These are phyloP conservation scores for Crassisporium funariophilum DNA, from an alignment of 768 basidiomycete species.

Conservation along the genomic window DNA sequence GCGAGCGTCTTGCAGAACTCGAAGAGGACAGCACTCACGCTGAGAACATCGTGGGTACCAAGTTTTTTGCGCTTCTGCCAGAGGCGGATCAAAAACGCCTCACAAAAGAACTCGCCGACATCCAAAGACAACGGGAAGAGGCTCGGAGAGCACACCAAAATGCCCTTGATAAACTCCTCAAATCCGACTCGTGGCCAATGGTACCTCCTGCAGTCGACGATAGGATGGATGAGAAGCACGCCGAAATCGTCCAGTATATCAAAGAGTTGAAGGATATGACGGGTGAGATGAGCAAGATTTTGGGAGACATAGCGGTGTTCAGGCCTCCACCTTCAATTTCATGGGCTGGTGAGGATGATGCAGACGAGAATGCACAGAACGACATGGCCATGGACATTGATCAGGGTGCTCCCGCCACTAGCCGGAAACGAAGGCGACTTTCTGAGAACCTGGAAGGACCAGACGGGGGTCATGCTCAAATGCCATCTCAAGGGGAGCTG, in stretches of 20 bases:
- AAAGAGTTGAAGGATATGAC: conserved; percentile 9
- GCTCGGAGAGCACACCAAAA: conserved; percentile 1
- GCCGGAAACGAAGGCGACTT: conserved; percentile 9
- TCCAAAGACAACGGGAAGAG: conserved; percentile 2
- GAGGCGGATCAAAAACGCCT: conserved; percentile 5
- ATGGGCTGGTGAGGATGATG: background rate
- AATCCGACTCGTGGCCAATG: conserved; percentile 10
- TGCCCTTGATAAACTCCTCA: conserved; percentile 2
- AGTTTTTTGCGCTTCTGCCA: conserved; percentile 5
- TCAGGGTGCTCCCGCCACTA: background rate
- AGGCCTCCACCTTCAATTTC: conserved; percentile 4
- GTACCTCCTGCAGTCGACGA: conserved; percentile 8
- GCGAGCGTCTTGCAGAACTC: conserved; percentile 1
- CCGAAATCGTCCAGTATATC: conserved; percentile 8
- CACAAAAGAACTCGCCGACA: background rate
- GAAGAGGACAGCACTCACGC: conserved; percentile 13
- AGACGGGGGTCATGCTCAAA: conserved; percentile 1
- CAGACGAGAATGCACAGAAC: conserved; percentile 6
- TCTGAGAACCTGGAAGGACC: background rate
- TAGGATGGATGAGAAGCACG: conserved; percentile 4
- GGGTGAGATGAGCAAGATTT: conserved; percentile 4
- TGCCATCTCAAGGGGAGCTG: conserved; percentile 17
- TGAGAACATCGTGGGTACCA: background rate
- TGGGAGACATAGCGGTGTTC: conserved; percentile 7
- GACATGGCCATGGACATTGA: conserved; percentile 11